Evolutionary conservation across 2,329 filamentous ascomycete genomes (phyloP).

Genomic region (Ustilaginoidea virens): DNA sequence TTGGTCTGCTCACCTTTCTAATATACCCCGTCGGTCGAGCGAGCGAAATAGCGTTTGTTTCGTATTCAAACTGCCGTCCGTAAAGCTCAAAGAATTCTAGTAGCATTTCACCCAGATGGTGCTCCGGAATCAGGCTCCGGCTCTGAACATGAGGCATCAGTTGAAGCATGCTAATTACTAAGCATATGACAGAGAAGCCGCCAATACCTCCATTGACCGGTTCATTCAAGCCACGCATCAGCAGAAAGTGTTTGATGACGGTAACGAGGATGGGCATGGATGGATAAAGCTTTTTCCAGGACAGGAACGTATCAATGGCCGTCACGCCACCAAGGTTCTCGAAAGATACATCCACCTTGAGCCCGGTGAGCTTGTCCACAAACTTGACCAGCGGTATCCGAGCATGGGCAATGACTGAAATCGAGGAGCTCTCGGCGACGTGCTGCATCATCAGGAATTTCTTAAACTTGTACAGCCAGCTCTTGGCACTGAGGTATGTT

Average conservation of each 20-base stretch:
- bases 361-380: constrained; percentile 57
- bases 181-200: constrained; percentile 85
- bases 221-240: constrained; percentile 83
- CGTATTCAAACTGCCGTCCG: constrained; percentile 63
- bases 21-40: constrained; percentile 55
- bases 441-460: constrained; percentile 37
- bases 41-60: constrained; percentile 57
- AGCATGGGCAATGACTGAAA: constrained; percentile 57
- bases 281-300: constrained; percentile 68
- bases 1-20: constrained; percentile 47
- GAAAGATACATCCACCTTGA: constrained; percentile 88
- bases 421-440: constrained; percentile 40
- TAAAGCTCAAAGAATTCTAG: constrained; percentile 85
- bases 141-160: constrained; percentile 57
- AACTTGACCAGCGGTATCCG: constrained; percentile 91
- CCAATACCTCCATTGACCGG: constrained; percentile 83
- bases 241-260: constrained; percentile 80
- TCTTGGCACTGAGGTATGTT: constrained; percentile 32
- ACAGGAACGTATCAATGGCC: constrained; percentile 65
- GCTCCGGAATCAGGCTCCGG: constrained; percentile 38
- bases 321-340: constrained; percentile 74
- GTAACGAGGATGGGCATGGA: constrained; percentile 77
- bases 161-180: constrained; percentile 80
- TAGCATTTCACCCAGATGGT: constrained; percentile 65
- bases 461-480: constrained; percentile 46